Conservation (phyloP, 2,329 filamentous ascomycete species). For the Exophiala phaeomuriformis region DNA sequence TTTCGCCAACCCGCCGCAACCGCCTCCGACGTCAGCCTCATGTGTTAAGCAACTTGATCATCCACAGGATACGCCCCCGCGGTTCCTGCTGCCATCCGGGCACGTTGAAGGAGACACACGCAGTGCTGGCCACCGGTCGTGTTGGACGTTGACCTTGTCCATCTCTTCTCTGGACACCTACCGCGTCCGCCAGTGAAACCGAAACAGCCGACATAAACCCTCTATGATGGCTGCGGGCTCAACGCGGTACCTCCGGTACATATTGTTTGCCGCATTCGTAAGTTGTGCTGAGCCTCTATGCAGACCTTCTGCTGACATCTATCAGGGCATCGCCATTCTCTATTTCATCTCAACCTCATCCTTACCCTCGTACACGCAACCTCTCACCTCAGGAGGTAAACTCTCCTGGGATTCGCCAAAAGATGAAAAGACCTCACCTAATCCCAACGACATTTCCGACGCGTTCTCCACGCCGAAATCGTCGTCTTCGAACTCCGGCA, state of each 20-base stretch:
- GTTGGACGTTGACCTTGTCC: background rate
- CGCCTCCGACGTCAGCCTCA: background rate
- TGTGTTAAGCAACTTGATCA: background rate
- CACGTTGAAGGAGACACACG: background rate
- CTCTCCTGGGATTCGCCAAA: constrained; percentile 15
- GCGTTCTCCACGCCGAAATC: constrained; percentile 14
- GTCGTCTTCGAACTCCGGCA: constrained; percentile 7
- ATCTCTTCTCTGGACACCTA: too few species aligned
- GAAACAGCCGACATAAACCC: background rate
- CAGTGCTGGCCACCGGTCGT: background rate
- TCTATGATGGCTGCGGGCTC: constrained; percentile 32
- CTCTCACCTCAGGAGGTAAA: constrained; percentile 23
- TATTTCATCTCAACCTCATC: constrained; percentile 71
- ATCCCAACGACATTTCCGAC: constrained; percentile 3
- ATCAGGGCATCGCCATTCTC: constrained; percentile 59
- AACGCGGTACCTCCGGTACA: constrained; percentile 48
- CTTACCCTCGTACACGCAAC: constrained; percentile 30
- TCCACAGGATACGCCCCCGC: background rate
- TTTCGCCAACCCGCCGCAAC: background rate
- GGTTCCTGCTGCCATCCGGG: background rate
- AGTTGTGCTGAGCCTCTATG: constrained; percentile 33
- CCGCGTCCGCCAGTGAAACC: background rate
- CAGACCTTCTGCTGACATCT: constrained; percentile 21
- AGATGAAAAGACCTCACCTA: background rate
- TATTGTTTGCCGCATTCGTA: constrained; percentile 80